Percentiles rank a stretch among this genome's conserved stretches.
Conservation (phyloP, 768 basidiomycete genomes). For the Leucocoprinus sp. region DNA sequence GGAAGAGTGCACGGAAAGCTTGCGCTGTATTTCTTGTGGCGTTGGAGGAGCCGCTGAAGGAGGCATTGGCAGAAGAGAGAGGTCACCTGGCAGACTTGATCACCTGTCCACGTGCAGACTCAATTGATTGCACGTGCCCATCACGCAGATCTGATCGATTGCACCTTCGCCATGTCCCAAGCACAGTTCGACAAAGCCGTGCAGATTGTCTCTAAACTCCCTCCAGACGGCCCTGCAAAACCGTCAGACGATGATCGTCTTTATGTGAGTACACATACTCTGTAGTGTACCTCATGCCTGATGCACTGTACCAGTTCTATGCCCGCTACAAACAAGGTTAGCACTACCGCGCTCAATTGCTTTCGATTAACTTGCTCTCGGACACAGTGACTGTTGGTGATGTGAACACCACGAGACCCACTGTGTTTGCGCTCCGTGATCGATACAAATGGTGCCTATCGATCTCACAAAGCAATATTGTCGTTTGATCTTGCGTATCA, state of each 20-base stretch:
- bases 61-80: slow-evolving; percentile 22
- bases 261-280: slow-evolving; percentile 51
- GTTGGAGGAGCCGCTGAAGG: slow-evolving; percentile 60
- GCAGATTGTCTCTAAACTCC: slow-evolving; percentile 54
- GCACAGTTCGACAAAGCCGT: slow-evolving; percentile 73
- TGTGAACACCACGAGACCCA: slow-evolving; percentile 53
- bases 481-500: slow-evolving; percentile 6
- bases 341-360: slow-evolving; percentile 4
- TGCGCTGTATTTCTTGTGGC: slow-evolving; percentile 79
- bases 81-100: too few relatives aligned
- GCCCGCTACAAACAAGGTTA: slow-evolving; percentile 87
- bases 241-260: slow-evolving; percentile 71
- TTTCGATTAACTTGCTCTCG: slow-evolving; percentile 2
- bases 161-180: slow-evolving; percentile 64
- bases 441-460: slow-evolving; percentile 78
- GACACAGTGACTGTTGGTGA: slow-evolving; percentile 65
- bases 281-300: background rate
- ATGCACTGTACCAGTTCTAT: too few relatives aligned
- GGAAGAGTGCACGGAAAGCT: slow-evolving; percentile 69
- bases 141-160: background rate
- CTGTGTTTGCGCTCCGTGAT: slow-evolving; percentile 77
- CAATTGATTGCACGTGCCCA: background rate
- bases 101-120: background rate
- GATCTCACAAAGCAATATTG: too few relatives aligned
- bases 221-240: slow-evolving; percentile 75